These are phyloP conservation scores for Barbatosphaeria neglecta DNA, from an alignment of 495 filamentous ascomycete genomes.

Conservation along the genomic window DNA sequence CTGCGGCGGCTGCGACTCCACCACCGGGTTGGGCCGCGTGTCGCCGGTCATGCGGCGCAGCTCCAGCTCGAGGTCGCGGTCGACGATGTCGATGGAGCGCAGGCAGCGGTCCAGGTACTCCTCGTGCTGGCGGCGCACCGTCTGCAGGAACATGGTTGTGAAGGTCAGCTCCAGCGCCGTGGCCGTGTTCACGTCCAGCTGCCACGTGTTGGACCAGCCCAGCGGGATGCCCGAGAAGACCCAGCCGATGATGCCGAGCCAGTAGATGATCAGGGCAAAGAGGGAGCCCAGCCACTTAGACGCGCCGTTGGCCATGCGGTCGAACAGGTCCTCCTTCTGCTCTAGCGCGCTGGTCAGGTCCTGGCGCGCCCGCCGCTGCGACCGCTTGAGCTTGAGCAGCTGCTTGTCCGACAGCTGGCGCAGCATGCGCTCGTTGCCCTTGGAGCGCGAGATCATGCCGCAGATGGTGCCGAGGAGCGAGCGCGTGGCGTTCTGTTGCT, in stretches of 20 bases:
- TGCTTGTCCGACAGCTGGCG: slow-evolving; percentile 7
- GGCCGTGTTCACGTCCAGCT: slow-evolving; percentile 29
- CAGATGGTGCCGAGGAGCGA: slow-evolving; percentile 12
- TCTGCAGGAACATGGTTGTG: slow-evolving; percentile 25
- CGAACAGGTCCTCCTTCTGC: slow-evolving; percentile 8
- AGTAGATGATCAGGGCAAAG: slow-evolving; percentile 16
- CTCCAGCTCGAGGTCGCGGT: slow-evolving; percentile 20
- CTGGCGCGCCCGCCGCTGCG: neutral
- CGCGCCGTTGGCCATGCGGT: slow-evolving; percentile 7
- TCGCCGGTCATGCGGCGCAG: slow-evolving; percentile 18
- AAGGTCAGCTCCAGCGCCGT: slow-evolving; percentile 25
- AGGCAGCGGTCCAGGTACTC: slow-evolving; percentile 17
- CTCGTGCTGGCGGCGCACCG: slow-evolving; percentile 23
- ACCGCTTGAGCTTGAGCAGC: slow-evolving; percentile 7
- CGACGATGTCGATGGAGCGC: slow-evolving; percentile 21
- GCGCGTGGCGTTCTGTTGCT: slow-evolving; percentile 21
- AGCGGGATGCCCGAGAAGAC: slow-evolving; percentile 17
- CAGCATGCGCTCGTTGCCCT: slow-evolving; percentile 20
- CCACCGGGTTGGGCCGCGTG: slow-evolving; percentile 9
- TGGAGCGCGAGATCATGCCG: slow-evolving; percentile 19
- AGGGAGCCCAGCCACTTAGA: slow-evolving; percentile 18
- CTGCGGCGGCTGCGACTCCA: slow-evolving; percentile 14
- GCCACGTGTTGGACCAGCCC: slow-evolving; percentile 21
- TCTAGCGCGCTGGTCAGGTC: slow-evolving; percentile 1
- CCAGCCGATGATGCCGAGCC: slow-evolving; percentile 25